Evolutionary conservation across 805 yeast genomes (phyloP).

Genomic region (Wickerhamiella slavikovae): DNA sequence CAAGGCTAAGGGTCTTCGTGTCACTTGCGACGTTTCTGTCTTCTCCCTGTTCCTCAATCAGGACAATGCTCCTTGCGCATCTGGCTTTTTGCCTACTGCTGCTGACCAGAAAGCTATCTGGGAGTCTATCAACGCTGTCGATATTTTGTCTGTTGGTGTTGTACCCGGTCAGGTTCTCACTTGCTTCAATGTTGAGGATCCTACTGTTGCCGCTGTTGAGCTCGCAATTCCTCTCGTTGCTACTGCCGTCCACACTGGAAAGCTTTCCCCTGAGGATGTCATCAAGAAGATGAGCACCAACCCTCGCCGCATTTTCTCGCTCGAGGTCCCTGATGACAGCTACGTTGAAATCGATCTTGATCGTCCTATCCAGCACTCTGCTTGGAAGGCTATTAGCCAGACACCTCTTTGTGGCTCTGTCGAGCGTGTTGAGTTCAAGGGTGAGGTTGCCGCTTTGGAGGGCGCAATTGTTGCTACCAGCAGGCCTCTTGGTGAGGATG

Average conservation of each 20-base stretch:
- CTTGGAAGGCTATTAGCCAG: slow-evolving; percentile 31
- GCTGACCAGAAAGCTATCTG: slow-evolving; percentile 70
- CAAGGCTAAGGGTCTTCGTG: slow-evolving; percentile 58
- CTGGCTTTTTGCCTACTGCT: slow-evolving; percentile 54
- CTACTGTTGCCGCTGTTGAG: slow-evolving; percentile 43
- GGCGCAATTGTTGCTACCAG: slow-evolving; percentile 40
- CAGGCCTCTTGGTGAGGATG: slow-evolving; percentile 1
- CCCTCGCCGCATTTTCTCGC: slow-evolving; percentile 64
- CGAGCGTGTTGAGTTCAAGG: slow-evolving; percentile 67
- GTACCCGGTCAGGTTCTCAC: slow-evolving; percentile 53
- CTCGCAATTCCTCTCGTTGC: slow-evolving; percentile 69
- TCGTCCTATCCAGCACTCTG: slow-evolving; percentile 29
- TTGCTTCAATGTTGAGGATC: slow-evolving; percentile 45
- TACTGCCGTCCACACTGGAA: slow-evolving; percentile 57
- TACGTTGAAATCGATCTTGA: slow-evolving; percentile 68
- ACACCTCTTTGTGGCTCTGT: slow-evolving; percentile 57
- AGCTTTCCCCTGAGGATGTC: slow-evolving; percentile 53
- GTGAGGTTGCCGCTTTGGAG: slow-evolving; percentile 66
- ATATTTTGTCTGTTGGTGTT: slow-evolving; percentile 71
- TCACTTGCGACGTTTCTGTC: slow-evolving; percentile 78
- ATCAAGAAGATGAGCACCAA: slow-evolving; percentile 53
- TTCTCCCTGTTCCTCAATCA: slow-evolving; percentile 51
- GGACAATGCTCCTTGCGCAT: slow-evolving; percentile 41
- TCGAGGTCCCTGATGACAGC: slow-evolving; percentile 56
- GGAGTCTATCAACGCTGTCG: slow-evolving; percentile 51